phyloP scores from a whole-genome alignment of 306 rosid species.

The Glycine latifolia region DNA sequence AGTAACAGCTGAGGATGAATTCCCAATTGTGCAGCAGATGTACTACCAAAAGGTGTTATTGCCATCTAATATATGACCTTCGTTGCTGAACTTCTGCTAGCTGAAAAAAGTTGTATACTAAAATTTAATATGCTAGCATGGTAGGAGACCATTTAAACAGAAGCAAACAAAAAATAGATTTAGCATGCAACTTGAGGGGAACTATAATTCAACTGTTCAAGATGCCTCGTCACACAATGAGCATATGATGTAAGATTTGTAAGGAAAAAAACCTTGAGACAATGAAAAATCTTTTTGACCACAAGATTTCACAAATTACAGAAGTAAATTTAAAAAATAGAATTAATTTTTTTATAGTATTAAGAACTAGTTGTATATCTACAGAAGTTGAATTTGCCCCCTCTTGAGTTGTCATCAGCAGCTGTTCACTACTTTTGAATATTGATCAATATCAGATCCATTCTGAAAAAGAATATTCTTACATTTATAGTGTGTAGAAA shows the following conservation, averaged over 20 bases:
- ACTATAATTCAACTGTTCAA: not conserved
- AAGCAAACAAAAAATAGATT: slow-evolving; percentile 5
- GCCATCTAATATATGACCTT: slow-evolving; percentile 65
- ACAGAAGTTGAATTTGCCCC: slow-evolving; percentile 17
- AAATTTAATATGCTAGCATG: slow-evolving; percentile 17
- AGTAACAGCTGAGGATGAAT: slow-evolving; percentile 63
- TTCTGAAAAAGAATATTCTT: slow-evolving; percentile 21
- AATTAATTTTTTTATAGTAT: not conserved
- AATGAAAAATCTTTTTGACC: not conserved
- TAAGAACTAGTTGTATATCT: not conserved
- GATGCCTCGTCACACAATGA: slow-evolving; percentile 25
- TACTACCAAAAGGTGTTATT: slow-evolving; percentile 73
- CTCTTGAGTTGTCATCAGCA: slow-evolving; percentile 3
- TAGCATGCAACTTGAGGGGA: slow-evolving; percentile 3
- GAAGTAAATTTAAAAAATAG: not conserved
- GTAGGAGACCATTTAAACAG: slow-evolving; percentile 6
- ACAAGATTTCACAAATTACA: slow-evolving; percentile 6
- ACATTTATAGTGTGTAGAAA: slow-evolving; percentile 11
- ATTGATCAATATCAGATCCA: slow-evolving; percentile 15
- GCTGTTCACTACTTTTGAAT: not conserved
- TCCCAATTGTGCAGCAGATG: slow-evolving; percentile 84
- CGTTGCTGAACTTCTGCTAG: slow-evolving; percentile 14
- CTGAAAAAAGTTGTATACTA: slow-evolving; percentile 40
- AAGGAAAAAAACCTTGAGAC: not conserved
- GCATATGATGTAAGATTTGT: not conserved